A percentile compares a stretch with the other conserved stretches of the same genome.
phyloP scores from a whole-genome alignment of 768 basidiomycete species.

The Mycena epipterygia region DNA sequence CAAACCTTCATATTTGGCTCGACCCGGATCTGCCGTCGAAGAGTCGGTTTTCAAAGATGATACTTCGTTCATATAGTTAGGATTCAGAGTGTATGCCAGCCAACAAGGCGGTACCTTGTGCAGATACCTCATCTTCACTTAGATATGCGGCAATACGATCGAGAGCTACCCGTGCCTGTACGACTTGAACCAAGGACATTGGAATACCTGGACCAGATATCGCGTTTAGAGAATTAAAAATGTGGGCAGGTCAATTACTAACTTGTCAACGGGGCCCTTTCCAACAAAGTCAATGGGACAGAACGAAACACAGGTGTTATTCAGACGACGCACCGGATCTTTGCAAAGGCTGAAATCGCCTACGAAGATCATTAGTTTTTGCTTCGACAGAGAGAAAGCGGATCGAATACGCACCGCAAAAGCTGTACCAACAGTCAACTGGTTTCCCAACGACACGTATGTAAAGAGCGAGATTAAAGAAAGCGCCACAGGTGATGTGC shows the following conservation, averaged over 20 bases:
- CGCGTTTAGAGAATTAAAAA: too few species aligned
- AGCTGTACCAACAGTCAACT: conserved; percentile 82
- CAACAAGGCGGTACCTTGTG: conserved; percentile 54
- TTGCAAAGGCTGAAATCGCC: conserved; percentile 86
- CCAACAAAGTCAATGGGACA: too few species aligned
- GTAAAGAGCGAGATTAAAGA: conserved; percentile 84
- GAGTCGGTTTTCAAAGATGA: conserved; percentile 68
- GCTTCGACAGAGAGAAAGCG: neutral
- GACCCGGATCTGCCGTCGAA: conserved; percentile 33
- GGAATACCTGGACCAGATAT: conserved; percentile 69
- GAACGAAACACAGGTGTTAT: conserved; percentile 9
- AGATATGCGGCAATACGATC: conserved; percentile 78
- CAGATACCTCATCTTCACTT: conserved; percentile 77
- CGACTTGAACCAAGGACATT: neutral
- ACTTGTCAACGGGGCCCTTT: too few species aligned
- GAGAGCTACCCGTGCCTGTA: conserved; percentile 71
- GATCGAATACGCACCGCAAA: conserved; percentile 73
- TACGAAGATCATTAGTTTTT: conserved; percentile 36
- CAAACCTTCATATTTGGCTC: conserved; percentile 57
- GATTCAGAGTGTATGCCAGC: too few species aligned
- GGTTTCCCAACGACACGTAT: conserved; percentile 77
- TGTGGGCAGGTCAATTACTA: too few species aligned
- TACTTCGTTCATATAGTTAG: conserved; percentile 36
- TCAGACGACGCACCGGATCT: conserved; percentile 87
- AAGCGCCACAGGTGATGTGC: conserved; percentile 80